Evolutionary conservation across 1,284 basidiomycete genomes (phyloP).

Genomic region (Cutaneotrichosporon spelunceum): DNA sequence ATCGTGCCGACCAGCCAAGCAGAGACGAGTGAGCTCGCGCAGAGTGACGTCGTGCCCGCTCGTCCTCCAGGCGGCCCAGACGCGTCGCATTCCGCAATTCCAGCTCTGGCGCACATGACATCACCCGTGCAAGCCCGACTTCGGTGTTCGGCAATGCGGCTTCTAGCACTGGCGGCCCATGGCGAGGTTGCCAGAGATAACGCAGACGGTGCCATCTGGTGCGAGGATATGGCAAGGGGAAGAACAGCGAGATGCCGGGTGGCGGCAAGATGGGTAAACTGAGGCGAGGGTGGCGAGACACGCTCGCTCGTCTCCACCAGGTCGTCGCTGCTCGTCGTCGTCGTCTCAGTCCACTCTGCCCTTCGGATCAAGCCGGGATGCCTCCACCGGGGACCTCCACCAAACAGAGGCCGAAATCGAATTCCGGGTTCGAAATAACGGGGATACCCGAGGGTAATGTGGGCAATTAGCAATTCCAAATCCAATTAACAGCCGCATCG

Average conservation of each 20-base stretch:
- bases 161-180: neutral
- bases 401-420: neutral
- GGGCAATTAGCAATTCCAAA: neutral
- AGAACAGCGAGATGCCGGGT: neutral
- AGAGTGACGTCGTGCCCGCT: no score
- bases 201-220: neutral
- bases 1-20: no score
- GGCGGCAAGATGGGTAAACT: neutral
- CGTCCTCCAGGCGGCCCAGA: no score
- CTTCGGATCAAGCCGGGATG: no score
- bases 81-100: neutral
- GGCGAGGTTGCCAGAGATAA: neutral
- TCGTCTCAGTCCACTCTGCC: no score
- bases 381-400: neutral
- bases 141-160: neutral
- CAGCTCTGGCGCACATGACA: neutral
- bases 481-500: neutral
- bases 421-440: neutral
- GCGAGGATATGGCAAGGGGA: neutral
- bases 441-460: neutral
- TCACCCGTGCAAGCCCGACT: neutral
- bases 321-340: no score
- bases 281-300: slow-evolving; percentile 2
- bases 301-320: no score
- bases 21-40: no score